phyloP scores from a whole-genome alignment of 2,329 filamentous ascomycete genomes.

The Beauveria medogensis region DNA sequence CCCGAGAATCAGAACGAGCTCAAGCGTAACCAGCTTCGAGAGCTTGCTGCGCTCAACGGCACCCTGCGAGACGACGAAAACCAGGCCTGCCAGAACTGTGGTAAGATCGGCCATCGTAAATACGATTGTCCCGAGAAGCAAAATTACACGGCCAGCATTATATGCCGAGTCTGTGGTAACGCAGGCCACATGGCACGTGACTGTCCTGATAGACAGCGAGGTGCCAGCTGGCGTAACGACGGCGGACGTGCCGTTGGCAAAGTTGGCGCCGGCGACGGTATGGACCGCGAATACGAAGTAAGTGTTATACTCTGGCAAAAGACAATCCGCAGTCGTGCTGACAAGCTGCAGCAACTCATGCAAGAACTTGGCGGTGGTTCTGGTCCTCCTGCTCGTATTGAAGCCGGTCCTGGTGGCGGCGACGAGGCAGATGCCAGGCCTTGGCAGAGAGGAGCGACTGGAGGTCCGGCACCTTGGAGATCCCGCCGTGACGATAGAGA shows the following conservation, averaged over 20 bases:
- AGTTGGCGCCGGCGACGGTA: constrained; percentile 71
- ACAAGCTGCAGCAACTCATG: constrained; percentile 77
- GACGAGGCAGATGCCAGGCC: constrained; percentile 63
- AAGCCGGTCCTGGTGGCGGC: constrained; percentile 62
- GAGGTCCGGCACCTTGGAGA: constrained; percentile 76
- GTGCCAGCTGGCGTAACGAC: constrained; percentile 83
- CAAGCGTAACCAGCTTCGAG: constrained; percentile 96
- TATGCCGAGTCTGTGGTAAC: constrained; percentile 96
- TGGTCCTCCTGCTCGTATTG: constrained; percentile 69
- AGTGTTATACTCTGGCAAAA: constrained; percentile 23
- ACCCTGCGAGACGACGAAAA: constrained; percentile 98
- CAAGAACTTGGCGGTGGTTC: constrained; percentile 83
- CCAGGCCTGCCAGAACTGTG: constrained; percentile 98
- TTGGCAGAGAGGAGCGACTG: constrained; percentile 81
- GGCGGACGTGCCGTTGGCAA: constrained; percentile 50
- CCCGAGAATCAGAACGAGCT: constrained; percentile 98
- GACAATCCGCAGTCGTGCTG: not conserved
- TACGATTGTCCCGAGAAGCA: constrained; percentile 97
- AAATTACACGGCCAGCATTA: constrained; percentile 98
- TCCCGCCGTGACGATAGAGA: constrained; percentile 43
- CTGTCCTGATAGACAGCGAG: constrained; percentile 88
- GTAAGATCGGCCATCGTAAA: constrained; percentile 97
- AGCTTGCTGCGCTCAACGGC: constrained; percentile 96
- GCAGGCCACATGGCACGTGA: constrained; percentile 97
- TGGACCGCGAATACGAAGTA: constrained; percentile 93